Base-by-base conservation (phyloP, 805 yeast species). In the Candida ovalis region DNA sequence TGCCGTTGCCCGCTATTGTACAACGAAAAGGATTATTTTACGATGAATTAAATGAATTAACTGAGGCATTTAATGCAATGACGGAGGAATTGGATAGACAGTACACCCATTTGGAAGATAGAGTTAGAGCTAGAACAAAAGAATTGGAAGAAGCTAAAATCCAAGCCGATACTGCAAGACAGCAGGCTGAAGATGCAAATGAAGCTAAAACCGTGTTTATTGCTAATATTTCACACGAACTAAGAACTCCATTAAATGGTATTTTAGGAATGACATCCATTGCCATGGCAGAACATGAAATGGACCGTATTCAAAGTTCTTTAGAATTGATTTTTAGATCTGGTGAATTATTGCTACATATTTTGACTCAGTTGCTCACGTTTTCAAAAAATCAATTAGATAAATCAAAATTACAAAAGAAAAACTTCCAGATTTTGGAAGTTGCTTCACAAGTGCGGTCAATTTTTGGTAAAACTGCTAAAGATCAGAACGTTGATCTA, bases 171-270 rank as follows among this genome's bases (percentile, higher is more conserved):
- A 30, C 57, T 6, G 70, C 70, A 1, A 54, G 69, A 42, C 62
- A 62, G 52, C 69, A 67, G 44, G 72, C 72, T 13, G 97, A 92
- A 68, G 81, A 86, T 25, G 99, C 99, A 1, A 92, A 92, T 65
- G 97, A 94, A 57, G 96, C 98, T 2, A 94, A 94, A 62, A 91
- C 98, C 6, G 90, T 88, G 6, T 89, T 89, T 63, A 84, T 89
- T 59, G 96, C 97, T 2, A 88, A 91, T 56, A 90, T 89, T 17
- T 88, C 96, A 0, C 97, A 89, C 65, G 99, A 94, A 70, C 74
- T 94, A 61, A 79, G 98, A 57, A 94, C 98, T 0, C 99, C 99
- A 1, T 72, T 94, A 52, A 94, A 94, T 65, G 99, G 99, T 63
- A 94, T 94, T 38, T 71, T 94, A 46, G 98, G 98, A 53, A 88